Conservation (phyloP, 495 filamentous ascomycete genomes). For the Baudoinia panamericana region DNA sequence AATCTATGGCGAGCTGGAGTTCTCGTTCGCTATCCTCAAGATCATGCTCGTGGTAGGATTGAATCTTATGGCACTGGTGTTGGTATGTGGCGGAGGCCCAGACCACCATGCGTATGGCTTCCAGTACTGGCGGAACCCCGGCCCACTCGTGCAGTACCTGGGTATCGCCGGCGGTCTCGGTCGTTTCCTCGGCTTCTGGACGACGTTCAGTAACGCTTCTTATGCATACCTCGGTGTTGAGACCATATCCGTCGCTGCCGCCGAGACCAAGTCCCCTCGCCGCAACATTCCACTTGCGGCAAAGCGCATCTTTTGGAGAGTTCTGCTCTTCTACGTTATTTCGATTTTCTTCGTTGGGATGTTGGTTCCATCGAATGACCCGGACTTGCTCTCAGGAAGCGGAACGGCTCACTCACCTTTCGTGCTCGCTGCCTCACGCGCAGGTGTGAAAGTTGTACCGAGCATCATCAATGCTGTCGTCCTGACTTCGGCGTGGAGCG, state of each 20-base stretch:
- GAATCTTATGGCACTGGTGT: slow-evolving; percentile 38
- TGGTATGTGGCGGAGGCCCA: slow-evolving; percentile 7
- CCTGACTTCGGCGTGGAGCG: slow-evolving; percentile 51
- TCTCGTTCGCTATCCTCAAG: slow-evolving; percentile 34
- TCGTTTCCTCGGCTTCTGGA: slow-evolving; percentile 29
- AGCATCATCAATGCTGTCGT: slow-evolving; percentile 68
- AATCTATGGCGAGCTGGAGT: slow-evolving; percentile 36
- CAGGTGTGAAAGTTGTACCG: slow-evolving; percentile 51
- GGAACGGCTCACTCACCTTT: slow-evolving; percentile 53
- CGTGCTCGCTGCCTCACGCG: slow-evolving; percentile 48
- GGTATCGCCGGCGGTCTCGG: slow-evolving; percentile 16
- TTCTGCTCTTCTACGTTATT: slow-evolving; percentile 66
- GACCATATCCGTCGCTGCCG: slow-evolving; percentile 60
- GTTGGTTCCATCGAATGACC: slow-evolving; percentile 32
- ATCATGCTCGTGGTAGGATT: slow-evolving; percentile 40
- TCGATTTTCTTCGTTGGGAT: slow-evolving; percentile 46
- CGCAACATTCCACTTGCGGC: slow-evolving; percentile 66
- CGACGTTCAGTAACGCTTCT: slow-evolving; percentile 28
- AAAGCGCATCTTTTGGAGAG: slow-evolving; percentile 71
- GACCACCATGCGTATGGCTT: too few relatives aligned
- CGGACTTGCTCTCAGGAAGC: slow-evolving; percentile 31
- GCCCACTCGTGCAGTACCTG: slow-evolving; percentile 40
- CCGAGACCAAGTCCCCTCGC: slow-evolving; percentile 65
- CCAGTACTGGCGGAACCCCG: slow-evolving; percentile 40
- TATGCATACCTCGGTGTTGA: slow-evolving; percentile 48